phyloP scores from a whole-genome alignment of 345 rosid species.

The Acer saccharum region DNA sequence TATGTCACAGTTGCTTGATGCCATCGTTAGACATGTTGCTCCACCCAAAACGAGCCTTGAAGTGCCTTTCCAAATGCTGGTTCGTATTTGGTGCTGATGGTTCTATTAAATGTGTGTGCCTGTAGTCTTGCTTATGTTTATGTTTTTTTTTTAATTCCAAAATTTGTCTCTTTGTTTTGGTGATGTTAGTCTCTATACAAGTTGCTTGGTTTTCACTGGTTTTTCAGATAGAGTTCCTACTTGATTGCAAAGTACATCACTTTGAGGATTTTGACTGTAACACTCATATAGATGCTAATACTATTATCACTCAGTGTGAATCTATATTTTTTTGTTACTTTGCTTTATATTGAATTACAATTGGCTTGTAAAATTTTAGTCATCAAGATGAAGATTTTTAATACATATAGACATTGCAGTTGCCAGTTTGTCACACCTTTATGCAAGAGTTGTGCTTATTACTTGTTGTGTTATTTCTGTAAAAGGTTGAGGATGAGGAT shows the following conservation, averaged over 20 bases:
- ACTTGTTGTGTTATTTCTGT: background rate
- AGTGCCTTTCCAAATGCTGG: constrained; percentile 95
- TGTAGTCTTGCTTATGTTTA: background rate
- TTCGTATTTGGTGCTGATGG: constrained; percentile 37
- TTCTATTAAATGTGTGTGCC: background rate
- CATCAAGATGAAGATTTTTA: background rate
- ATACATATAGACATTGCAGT: background rate
- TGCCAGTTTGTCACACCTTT: background rate
- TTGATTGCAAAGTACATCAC: background rate
- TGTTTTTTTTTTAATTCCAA: background rate
- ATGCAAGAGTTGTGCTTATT: background rate
- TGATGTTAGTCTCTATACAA: background rate
- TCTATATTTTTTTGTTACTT: background rate
- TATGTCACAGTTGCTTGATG: constrained; percentile 95
- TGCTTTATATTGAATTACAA: background rate
- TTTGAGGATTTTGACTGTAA: background rate
- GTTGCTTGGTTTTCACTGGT: background rate
- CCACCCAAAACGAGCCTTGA: constrained; percentile 81
- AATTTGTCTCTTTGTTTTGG: background rate
- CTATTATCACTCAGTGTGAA: background rate
- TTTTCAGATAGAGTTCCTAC: background rate
- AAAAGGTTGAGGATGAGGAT: background rate
- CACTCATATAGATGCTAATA: background rate
- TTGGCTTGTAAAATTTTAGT: background rate
- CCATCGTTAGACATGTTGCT: constrained; percentile 74